Percentiles rank a stretch among this genome's conserved stretches.
These are phyloP conservation scores for Closterium sp. DNA, from an alignment of 139 green algal species.

Conservation along the genomic window DNA sequence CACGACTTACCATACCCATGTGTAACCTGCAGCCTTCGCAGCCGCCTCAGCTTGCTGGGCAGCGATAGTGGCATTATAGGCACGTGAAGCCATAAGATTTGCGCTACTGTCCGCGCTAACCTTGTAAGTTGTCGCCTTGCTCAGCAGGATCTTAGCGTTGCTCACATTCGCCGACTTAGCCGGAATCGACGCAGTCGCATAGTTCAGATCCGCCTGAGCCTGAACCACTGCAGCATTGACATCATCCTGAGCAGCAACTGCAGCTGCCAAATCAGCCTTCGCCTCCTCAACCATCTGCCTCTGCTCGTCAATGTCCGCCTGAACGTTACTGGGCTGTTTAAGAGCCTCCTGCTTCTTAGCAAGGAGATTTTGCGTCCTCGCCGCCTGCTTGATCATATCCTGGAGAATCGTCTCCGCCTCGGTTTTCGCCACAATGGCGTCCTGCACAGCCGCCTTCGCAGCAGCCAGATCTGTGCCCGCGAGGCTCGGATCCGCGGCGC, in stretches of 20 bases:
- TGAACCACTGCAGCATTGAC: neutral
- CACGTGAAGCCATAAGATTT: neutral
- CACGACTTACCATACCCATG: neutral
- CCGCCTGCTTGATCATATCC: neutral
- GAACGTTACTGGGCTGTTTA: neutral
- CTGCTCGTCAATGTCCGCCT: neutral
- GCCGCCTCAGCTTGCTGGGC: neutral
- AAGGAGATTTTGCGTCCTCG: neutral
- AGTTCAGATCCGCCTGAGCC: neutral
- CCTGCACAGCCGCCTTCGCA: neutral
- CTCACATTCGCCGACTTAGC: neutral
- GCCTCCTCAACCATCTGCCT: neutral
- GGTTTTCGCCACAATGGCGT: neutral
- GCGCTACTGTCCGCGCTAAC: neutral
- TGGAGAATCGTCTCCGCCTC: neutral
- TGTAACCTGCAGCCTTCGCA: neutral
- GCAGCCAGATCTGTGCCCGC: neutral
- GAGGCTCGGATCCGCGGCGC: neutral
- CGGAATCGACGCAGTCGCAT: neutral
- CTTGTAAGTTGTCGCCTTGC: neutral
- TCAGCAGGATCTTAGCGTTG: neutral
- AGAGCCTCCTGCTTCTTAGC: neutral
- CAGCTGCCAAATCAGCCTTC: neutral
- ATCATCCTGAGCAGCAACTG: neutral
- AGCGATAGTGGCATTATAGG: neutral